Evolutionary conservation across 2,329 filamentous ascomycete genomes (phyloP), one percentile per base, ranked within the genome.

Genomic region (Tolypocladium cylindrosporum): DNA sequence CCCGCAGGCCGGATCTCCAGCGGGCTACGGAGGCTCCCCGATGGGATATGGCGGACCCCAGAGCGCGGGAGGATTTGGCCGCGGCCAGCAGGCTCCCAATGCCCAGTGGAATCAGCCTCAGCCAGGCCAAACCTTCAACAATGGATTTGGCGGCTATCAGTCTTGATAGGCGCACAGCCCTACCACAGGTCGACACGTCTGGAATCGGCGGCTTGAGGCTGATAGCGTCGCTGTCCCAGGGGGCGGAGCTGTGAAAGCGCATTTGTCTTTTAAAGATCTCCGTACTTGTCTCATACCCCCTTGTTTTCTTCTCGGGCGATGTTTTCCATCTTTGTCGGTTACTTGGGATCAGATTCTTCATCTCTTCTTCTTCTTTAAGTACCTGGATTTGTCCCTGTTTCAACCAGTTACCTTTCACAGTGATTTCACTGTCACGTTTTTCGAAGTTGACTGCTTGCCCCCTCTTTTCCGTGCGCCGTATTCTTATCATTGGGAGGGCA

Each of bases 41-140:
- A 88, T 89, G 81, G 82, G 82, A 62, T 90, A 89, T 75, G 87
- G 81, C 68, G 86, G 79, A 62, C 87, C 82, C 65, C 82, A 87
- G 64, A 94, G 88, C 69, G 88, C 89, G 65, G 90, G 89, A 66
- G 90, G 90, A 61, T 96, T 91, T 69, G 90, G 90, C 62, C 90
- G 91, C 70, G 90, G 89, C 63, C 82, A 85, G 65, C 79, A 82
- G 67, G 77, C 78, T 43, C 79, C 81, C 45, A 82, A 80, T 62
- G 68, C 77, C 61, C 80, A 82, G 67, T 83, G 82, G 82, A 71
- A 74, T 57, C 78, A 81, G 68, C 73, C 77, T 55, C 74, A 74
- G 55, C 76, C 75, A 34, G 77, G 77, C 57, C 82, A 84, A 69
- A 82, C 79, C 70, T 85, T 82, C 71, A 74, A 71, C 65, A 84